phyloP scores from a whole-genome alignment of 805 yeast species.

The Maudiozyma turicensis region DNA sequence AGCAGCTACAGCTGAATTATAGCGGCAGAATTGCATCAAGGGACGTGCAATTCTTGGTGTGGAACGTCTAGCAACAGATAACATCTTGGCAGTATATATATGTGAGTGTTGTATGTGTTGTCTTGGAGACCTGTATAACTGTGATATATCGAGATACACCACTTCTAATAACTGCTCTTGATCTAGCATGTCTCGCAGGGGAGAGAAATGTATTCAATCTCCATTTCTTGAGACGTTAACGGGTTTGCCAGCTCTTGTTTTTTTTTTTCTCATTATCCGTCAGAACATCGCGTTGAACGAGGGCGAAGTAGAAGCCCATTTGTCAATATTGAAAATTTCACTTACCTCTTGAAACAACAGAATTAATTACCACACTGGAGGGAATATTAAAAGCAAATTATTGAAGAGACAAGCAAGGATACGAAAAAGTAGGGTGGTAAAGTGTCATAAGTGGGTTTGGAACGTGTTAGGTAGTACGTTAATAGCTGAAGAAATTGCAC shows the following conservation, averaged over 20 bases:
- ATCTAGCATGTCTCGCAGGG: no score
- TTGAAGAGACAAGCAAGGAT: neutral
- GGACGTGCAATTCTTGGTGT: constrained; percentile 2
- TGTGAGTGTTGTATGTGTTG: no score
- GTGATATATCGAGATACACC: no score
- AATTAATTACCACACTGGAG: neutral
- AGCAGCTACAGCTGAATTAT: neutral
- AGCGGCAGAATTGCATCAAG: neutral
- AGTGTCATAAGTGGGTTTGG: no score
- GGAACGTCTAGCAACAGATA: constrained; percentile 4
- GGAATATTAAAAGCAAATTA: neutral
- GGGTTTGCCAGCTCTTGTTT: no score
- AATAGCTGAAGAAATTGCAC: neutral
- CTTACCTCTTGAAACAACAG: neutral
- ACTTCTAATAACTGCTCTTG: no score
- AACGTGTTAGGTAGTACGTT: no score
- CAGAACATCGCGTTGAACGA: neutral
- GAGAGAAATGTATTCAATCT: no score
- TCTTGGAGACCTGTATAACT: no score
- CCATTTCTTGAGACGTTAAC: no score
- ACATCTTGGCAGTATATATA: neutral
- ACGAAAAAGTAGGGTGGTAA: neutral
- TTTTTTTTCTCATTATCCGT: neutral
- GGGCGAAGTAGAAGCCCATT: neutral
- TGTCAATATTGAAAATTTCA: neutral